phyloP scores from a whole-genome alignment of 2,329 filamentous ascomycete genomes.

The Nakataea oryzae region DNA sequence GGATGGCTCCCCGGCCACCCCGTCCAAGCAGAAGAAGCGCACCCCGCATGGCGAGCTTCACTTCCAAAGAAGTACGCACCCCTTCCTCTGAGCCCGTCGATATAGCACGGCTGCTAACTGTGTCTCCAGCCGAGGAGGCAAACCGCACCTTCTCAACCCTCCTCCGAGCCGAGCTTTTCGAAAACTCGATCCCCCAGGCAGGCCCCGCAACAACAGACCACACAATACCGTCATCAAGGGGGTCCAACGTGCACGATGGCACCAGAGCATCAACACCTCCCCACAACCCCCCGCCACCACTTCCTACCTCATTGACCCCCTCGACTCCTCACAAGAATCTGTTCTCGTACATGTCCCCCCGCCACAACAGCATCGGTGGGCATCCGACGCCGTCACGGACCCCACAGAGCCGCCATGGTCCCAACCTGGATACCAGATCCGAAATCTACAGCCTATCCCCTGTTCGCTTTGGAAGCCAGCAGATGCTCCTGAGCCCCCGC shows the following conservation, averaged over 20 bases:
- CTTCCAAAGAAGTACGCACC: constrained; percentile 73
- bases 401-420: constrained; percentile 75
- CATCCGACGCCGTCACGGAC: constrained; percentile 84
- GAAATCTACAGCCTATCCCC: constrained; percentile 95
- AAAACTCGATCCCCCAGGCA: constrained; percentile 75
- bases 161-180: constrained; percentile 85
- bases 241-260: constrained; percentile 48
- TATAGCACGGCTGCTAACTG: background rate
- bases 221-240: constrained; percentile 37
- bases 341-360: constrained; percentile 79
- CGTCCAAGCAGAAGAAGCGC: constrained; percentile 74
- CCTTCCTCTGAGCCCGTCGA: background rate
- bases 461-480: constrained; percentile 84
- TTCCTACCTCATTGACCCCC: constrained; percentile 73
- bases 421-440: constrained; percentile 79
- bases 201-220: constrained; percentile 54
- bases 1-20: constrained; percentile 84
- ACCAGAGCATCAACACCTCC: constrained; percentile 76
- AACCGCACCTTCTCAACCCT: constrained; percentile 86
- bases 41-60: constrained; percentile 83
- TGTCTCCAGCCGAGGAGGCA: constrained; percentile 69
- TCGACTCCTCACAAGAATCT: constrained; percentile 97
- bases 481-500: constrained; percentile 82
- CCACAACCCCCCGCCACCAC: constrained; percentile 47
- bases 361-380: constrained; percentile 58